Base-by-base conservation (phyloP, 306 rosid species). In the Vicia faba region DNA sequence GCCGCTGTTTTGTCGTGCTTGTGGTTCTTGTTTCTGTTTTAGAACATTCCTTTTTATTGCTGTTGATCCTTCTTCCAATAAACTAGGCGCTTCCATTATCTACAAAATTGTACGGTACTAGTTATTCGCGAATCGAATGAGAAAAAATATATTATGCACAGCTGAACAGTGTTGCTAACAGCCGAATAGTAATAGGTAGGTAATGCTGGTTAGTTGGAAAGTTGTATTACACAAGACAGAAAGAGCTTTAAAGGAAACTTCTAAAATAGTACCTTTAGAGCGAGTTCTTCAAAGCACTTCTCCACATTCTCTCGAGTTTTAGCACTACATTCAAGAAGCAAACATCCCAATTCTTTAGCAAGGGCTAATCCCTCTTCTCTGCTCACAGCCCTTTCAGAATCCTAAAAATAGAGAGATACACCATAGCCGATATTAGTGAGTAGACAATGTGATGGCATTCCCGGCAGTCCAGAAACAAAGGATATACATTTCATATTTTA, bases 61-160 rank as follows among this genome's bases (percentile, higher is more conserved):
- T 59, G 77, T 83, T 15, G 99, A 88, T 29, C 97, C 99, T 83
- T 88, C 92, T 79, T 92, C 91, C 81, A 90, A 72, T 6, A 93
- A 95, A 74, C 95, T 84, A 12, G 99, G 99, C 69, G 84, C 87
- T 80, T 88, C 99, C 97, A 89, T 88, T 74, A 89, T 93, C 97
- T 91, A 78, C 14, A n/a, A 59, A 75, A 75, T 44, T 12, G 59
- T 75, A 57, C 38, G 53, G 66, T 58, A 46, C 58, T 20, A 5
- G 3, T 53, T 75, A 7, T 35, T 81, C 59, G 2, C 23, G 23
- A 20, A 20, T 20, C 2, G 23, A 20, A 20, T 1, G 2, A 1
- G 23, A 20, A 20, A 20, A 20, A 20, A 1, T 20, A 20, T 20
- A 2, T 20, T 20, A 20, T 20, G 23, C 23, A 20, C 1, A 20